Evolutionary conservation across 306 rosid species (phyloP).

Genomic region (Quercus robur): DNA sequence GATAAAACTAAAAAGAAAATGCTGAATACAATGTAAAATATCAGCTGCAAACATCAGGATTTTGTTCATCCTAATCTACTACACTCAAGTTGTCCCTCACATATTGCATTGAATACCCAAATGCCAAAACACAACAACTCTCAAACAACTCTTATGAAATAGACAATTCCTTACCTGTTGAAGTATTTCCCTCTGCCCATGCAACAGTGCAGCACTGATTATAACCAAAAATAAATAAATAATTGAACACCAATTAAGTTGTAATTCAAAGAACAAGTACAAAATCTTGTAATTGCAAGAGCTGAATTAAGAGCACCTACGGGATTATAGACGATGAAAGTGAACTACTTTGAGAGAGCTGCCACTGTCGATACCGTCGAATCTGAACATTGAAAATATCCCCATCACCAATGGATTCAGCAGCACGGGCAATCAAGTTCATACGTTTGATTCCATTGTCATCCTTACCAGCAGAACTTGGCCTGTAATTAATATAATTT

Average conservation of each 20-base stretch:
- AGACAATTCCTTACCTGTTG: slow-evolving; percentile 63
- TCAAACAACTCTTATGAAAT: slow-evolving; percentile 17
- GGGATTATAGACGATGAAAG: slow-evolving; percentile 78
- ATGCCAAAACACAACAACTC: neutral
- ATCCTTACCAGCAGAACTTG: slow-evolving; percentile 75
- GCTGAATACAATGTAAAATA: neutral
- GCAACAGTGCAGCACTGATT: slow-evolving; percentile 77
- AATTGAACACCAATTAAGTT: slow-evolving; percentile 13
- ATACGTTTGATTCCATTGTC: slow-evolving; percentile 75
- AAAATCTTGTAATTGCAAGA: slow-evolving; percentile 13
- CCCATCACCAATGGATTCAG: slow-evolving; percentile 92
- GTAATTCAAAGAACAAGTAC: neutral
- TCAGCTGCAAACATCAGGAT: neutral
- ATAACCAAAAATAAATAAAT: slow-evolving; percentile 20
- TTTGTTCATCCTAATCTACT: neutral
- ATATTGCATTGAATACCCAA: neutral
- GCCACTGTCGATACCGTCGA: slow-evolving; percentile 96
- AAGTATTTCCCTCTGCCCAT: slow-evolving; percentile 81
- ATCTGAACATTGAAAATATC: slow-evolving; percentile 92
- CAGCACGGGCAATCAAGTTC: slow-evolving; percentile 82
- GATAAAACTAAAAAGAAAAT: slow-evolving; percentile 11
- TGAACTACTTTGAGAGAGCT: slow-evolving; percentile 85
- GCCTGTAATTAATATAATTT: slow-evolving; percentile 84
- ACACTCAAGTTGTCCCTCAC: neutral
- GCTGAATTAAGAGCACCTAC: slow-evolving; percentile 52